Evolutionary conservation across 129 eudicot genomes (phyloP).

Genomic region (Tagetes erecta): DNA sequence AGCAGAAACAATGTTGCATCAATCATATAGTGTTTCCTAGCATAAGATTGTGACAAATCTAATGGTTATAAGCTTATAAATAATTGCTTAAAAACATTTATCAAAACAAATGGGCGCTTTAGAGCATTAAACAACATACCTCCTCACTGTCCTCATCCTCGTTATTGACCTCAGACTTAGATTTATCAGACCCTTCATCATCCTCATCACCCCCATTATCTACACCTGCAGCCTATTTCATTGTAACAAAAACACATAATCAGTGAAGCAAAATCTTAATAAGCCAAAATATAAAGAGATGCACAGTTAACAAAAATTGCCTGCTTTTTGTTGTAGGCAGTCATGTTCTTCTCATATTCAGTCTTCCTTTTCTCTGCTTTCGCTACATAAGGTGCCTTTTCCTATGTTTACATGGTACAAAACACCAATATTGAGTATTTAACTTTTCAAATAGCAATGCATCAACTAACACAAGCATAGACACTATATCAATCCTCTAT

Average conservation of each 20-base stretch:
- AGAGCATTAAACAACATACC: neutral
- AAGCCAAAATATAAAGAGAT: neutral
- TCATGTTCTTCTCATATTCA: constrained; percentile 56
- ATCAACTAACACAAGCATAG: neutral
- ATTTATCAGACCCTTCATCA: constrained; percentile 79
- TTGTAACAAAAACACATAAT: constrained; percentile 18
- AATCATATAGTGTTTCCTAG: neutral
- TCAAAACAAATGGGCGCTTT: neutral
- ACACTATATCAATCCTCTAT: neutral
- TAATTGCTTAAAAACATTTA: neutral
- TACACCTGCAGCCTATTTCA: constrained; percentile 36
- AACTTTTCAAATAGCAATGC: neutral
- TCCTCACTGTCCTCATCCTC: constrained; percentile 60
- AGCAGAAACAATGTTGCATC: neutral
- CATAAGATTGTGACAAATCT: neutral
- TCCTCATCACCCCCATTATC: constrained; percentile 22
- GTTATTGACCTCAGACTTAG: constrained; percentile 71
- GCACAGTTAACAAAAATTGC: constrained; percentile 20
- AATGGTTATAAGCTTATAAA: neutral
- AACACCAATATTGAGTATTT: neutral
- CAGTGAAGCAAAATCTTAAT: neutral
- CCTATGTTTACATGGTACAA: constrained; percentile 40
- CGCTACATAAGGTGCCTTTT: constrained; percentile 62
- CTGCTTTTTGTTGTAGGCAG: constrained; percentile 56
- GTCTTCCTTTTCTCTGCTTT: constrained; percentile 72